A percentile compares a stretch with the other conserved stretches of the same genome.
Evolutionary conservation across 768 basidiomycete genomes (phyloP).

Genomic region (Leccinellum rugosiceps): DNA sequence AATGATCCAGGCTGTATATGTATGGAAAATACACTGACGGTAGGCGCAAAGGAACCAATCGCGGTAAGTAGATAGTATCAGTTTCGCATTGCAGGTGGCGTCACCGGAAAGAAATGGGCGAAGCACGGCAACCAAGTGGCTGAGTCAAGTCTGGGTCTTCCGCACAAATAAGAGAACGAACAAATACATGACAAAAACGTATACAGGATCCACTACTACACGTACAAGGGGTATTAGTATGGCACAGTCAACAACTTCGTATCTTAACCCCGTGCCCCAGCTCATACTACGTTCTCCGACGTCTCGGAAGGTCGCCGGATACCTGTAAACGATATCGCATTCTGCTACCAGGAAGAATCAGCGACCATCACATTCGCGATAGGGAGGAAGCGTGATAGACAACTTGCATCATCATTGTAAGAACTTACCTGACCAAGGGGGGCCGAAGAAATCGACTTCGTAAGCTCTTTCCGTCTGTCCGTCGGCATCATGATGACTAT

Average conservation of each 20-base stretch:
- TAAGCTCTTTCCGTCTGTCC: neutral
- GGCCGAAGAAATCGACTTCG: neutral
- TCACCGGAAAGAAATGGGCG: too few species aligned
- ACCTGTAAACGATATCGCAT: neutral
- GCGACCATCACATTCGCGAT: neutral
- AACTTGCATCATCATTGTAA: neutral
- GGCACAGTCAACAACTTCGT: neutral
- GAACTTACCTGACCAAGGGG: neutral
- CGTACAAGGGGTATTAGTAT: neutral
- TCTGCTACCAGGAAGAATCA: neutral
- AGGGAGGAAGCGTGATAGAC: neutral
- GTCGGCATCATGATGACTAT: neutral
- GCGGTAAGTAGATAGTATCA: too few species aligned
- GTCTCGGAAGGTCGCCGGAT: neutral
- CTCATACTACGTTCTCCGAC: neutral
- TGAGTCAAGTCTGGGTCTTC: too few species aligned
- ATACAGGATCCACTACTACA: neutral
- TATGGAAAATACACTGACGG: too few species aligned
- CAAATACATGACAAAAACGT: too few species aligned
- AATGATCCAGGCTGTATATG: too few species aligned
- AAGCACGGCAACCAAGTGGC: too few species aligned
- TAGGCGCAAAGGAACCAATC: too few species aligned
- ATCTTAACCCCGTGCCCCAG: neutral
- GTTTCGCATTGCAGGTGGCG: too few species aligned
- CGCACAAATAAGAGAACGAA: too few species aligned